Base-by-base conservation (phyloP, 768 basidiomycete species). In the Rhodotorula graminis region DNA sequence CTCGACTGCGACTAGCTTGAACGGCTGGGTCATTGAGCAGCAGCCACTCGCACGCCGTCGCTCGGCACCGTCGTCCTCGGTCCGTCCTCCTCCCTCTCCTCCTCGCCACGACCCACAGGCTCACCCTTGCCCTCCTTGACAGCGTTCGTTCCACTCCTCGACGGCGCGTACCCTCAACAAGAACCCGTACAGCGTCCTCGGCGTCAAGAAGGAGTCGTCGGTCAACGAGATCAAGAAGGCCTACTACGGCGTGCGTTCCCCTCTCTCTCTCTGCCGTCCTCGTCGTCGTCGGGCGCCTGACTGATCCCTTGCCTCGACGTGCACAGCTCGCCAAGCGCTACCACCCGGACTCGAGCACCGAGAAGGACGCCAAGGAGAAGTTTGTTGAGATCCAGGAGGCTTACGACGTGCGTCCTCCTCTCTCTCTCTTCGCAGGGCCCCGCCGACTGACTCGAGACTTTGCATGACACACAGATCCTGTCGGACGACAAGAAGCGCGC, bases 351-450 rank as follows among this genome's bases (percentile, higher is more conserved):
- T 93, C 93, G 21, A 98, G 93, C 82, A 90, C 92, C 55, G 92
- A 95, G 82, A 90, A 92, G 78, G 85, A 84, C 60, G 92, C 95
- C 0, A 89, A 92, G 77, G 91, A 90, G 73, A 92, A 91, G 80
- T 99, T 99, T 81, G 85, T 94, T 27, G 95, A 99, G 81, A 97
- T 98, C 69, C 96, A 98, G 80, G 87, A 88, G 77, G 96, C 96
- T 19, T 99, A 98, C 83, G 96, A 98, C 82, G 95, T 97, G 75
- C 76, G 88, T 82, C 42, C 61, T 61, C 6, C 49, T 57, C 21
- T 42, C 44, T 79, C 69, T 68, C 0, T n/a, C 12, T 9, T n/a
- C 3, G 27, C 42, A 31, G n/a, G 8, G 31, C 37, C 15, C 40
- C 64, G 55, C 21, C 27, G 18, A 62, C 66, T 60, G 18, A 62